Conservation (phyloP, 2,329 filamentous ascomycete species). For the Plenodomus tracheiphilus region DNA sequence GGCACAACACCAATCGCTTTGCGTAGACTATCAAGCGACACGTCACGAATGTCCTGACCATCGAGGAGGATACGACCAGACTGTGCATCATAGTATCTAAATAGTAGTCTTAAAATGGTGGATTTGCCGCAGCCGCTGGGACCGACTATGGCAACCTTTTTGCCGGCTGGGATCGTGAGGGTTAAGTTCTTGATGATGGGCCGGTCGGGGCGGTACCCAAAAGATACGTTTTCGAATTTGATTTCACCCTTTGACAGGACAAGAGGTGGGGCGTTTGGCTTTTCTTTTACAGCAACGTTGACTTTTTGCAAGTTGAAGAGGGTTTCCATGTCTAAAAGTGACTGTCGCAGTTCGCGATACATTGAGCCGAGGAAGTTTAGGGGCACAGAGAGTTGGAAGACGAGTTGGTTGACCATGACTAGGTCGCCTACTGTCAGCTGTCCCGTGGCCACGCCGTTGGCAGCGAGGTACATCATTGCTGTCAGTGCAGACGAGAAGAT, state of each 20-base stretch:
- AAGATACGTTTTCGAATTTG: conserved; percentile 90
- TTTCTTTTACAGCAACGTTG: conserved; percentile 82
- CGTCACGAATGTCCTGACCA: conserved; percentile 84
- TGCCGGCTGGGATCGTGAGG: conserved; percentile 89
- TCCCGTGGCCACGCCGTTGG: conserved; percentile 82
- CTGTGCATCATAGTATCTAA: conserved; percentile 92
- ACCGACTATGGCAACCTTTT: conserved; percentile 94
- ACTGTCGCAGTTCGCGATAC: conserved; percentile 93
- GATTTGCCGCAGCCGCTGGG: conserved; percentile 96
- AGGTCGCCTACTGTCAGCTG: conserved; percentile 88
- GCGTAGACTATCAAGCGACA: conserved; percentile 80
- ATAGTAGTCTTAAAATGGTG: conserved; percentile 85
- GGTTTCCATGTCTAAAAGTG: conserved; percentile 96
- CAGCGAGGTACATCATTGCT: conserved; percentile 97
- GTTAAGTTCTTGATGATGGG: conserved; percentile 84
- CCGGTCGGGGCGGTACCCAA: conserved; percentile 85
- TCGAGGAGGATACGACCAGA: conserved; percentile 86
- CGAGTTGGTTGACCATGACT: conserved; percentile 98
- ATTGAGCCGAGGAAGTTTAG: conserved; percentile 98
- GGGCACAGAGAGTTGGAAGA: conserved; percentile 95
- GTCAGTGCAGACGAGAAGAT: conserved; percentile 95
- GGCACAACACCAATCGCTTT: conserved; percentile 91
- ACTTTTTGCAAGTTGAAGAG: conserved; percentile 97
- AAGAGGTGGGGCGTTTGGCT: conserved; percentile 72
- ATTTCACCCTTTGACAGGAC: conserved; percentile 83